Conservation (phyloP, 139 green algal genomes). For the Coelastrella sp. region DNA sequence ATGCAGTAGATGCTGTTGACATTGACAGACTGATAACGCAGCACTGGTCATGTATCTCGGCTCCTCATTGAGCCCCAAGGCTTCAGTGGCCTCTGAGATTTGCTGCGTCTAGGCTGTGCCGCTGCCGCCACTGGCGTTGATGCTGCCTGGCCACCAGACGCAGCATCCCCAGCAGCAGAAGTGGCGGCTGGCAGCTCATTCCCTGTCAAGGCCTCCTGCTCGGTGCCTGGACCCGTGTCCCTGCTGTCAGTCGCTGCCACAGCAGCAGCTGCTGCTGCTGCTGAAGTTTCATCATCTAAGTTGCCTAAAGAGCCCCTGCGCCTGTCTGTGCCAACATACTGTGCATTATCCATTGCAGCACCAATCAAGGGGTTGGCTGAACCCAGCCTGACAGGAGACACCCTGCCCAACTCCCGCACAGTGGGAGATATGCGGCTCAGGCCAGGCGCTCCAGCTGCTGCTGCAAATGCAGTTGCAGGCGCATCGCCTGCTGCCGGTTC, state of each 20-base stretch:
- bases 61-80: background rate
- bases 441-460: background rate
- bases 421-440: conserved; percentile 5
- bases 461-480: background rate
- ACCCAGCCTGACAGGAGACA: background rate
- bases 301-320: background rate
- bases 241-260: background rate
- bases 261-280: background rate
- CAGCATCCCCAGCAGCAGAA: background rate
- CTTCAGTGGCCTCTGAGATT: background rate
- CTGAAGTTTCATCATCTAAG: background rate
- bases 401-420: background rate
- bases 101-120: background rate
- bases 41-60: background rate
- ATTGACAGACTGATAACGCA: no score
- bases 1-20: no score
- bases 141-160: background rate
- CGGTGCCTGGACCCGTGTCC: background rate
- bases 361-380: background rate
- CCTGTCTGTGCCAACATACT: background rate
- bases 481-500: background rate
- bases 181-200: background rate
- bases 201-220: background rate
- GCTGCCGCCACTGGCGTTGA: background rate
- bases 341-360: background rate